Evolutionary conservation across 2,329 filamentous ascomycete species (phyloP).

Genomic region (Alternaria viburni): DNA sequence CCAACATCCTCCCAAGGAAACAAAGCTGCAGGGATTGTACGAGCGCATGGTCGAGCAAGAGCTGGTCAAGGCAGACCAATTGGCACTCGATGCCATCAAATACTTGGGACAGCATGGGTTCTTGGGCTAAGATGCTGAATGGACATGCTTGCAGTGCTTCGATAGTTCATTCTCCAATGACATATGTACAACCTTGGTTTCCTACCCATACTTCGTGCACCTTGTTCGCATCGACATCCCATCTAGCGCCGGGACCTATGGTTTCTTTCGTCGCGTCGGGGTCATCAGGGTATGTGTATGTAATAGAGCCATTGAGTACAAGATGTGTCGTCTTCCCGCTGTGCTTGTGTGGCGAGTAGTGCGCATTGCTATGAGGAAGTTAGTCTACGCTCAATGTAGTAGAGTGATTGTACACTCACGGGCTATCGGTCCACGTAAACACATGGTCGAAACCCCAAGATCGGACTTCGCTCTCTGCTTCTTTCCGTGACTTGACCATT

Average conservation of each 20-base stretch:
- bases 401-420: slow-evolving; percentile 57
- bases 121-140: slow-evolving; percentile 36
- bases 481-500: slow-evolving; percentile 52
- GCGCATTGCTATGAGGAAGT: slow-evolving; percentile 60
- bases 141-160: not conserved
- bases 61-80: slow-evolving; percentile 48
- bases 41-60: slow-evolving; percentile 54
- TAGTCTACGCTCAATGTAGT: not conserved
- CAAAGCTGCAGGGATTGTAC: slow-evolving; percentile 29
- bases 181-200: slow-evolving; percentile 69
- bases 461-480: slow-evolving; percentile 66
- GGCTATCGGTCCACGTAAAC: slow-evolving; percentile 74
- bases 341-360: slow-evolving; percentile 74
- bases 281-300: slow-evolving; percentile 70
- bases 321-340: slow-evolving; percentile 71
- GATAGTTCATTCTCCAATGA: slow-evolving; percentile 60
- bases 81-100: slow-evolving; percentile 55
- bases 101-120: slow-evolving; percentile 53
- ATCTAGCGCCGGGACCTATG: slow-evolving; percentile 64
- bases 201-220: slow-evolving; percentile 76
- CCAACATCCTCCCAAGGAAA: slow-evolving; percentile 30
- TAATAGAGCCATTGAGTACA: slow-evolving; percentile 69
- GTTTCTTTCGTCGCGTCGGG: slow-evolving; percentile 61
- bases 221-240: slow-evolving; percentile 70
- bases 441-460: slow-evolving; percentile 73